These are phyloP conservation scores for Trichoderma sp. DNA, from an alignment of 2,329 filamentous ascomycete genomes.

Conservation along the genomic window DNA sequence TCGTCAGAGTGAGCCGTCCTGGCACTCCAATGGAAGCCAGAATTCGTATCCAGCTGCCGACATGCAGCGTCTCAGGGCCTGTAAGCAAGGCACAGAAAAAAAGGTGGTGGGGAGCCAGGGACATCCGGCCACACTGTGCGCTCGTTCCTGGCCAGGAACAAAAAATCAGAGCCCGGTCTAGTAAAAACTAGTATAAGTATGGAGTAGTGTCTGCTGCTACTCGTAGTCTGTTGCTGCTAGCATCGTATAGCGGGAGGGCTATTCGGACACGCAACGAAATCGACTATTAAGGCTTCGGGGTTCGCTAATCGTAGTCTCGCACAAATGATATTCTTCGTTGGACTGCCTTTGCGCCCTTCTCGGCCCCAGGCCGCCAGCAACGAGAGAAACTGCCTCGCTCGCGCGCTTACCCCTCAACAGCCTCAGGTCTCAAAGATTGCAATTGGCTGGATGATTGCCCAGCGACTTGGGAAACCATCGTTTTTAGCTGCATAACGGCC, in stretches of 20 bases:
- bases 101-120: conserved; percentile 9
- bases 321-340: neutral
- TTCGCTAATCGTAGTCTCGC: neutral
- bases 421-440: neutral
- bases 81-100: neutral
- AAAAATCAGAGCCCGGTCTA: conserved; percentile 1
- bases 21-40: conserved; percentile 9
- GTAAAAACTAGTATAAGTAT: neutral
- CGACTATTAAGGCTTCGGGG: neutral
- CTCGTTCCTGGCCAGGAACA: conserved; percentile 19
- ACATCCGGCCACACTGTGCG: conserved; percentile 13
- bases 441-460: conserved; percentile 5
- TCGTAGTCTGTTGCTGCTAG: neutral
- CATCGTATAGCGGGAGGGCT: neutral
- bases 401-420: neutral
- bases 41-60: neutral
- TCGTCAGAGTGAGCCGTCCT: neutral
- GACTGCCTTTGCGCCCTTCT: neutral
- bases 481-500: conserved; percentile 33
- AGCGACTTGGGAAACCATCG: conserved; percentile 13
- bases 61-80: neutral
- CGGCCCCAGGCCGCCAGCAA: neutral
- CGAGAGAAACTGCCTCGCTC: neutral
- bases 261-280: neutral
- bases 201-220: neutral